Percentiles rank a stretch among this genome's conserved stretches.
Evolutionary conservation across 345 rosid species (phyloP).

Genomic region (Brassica cretica): DNA sequence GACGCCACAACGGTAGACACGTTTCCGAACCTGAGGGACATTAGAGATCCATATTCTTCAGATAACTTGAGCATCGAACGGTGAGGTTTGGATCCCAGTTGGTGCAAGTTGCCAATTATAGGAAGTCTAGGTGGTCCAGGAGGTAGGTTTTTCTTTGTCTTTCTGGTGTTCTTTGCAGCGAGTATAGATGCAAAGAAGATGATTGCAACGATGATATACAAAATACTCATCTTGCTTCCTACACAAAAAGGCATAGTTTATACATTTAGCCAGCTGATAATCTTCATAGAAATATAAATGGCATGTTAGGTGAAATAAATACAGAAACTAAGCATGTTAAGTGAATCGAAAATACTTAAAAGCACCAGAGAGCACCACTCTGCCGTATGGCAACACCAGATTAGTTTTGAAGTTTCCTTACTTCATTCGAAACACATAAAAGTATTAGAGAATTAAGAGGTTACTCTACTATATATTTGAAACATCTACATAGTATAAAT

Average conservation of each 20-base stretch:
- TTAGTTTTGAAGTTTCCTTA: no score
- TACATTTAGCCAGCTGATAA: no score
- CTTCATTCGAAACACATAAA: no score
- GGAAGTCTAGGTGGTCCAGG: neutral
- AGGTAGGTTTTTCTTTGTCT: neutral
- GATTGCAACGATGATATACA: neutral
- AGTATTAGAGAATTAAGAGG: no score
- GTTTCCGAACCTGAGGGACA: slow-evolving; percentile 48
- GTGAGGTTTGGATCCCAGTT: neutral
- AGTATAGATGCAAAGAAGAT: neutral
- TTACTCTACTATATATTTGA: no score
- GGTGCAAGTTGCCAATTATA: neutral
- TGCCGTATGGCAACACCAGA: no score
- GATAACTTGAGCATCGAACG: neutral
- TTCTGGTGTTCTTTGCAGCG: neutral
- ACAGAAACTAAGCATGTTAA: no score
- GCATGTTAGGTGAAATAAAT: no score
- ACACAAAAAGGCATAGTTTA: neutral
- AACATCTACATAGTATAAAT: no score
- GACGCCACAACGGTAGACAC: slow-evolving; percentile 46
- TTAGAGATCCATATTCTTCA: slow-evolving; percentile 45
- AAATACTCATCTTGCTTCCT: neutral
- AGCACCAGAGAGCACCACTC: no score
- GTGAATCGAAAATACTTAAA: no score
- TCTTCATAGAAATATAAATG: no score